Evolutionary conservation across 1,139 yeast genomes (phyloP).

Genomic region (Diutina scorzettiae): DNA sequence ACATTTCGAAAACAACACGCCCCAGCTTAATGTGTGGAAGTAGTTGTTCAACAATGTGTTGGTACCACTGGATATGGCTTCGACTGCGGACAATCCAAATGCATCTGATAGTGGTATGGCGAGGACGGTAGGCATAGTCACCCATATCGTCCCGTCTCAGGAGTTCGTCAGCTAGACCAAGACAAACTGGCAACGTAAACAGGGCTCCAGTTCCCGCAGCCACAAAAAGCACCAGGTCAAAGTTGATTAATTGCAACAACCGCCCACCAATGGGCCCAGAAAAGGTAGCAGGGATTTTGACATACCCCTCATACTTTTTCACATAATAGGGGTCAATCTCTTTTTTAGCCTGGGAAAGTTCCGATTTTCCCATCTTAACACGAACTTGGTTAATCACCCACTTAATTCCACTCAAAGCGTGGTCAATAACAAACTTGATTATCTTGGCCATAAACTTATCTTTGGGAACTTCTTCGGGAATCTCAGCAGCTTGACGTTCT

Average conservation of each 20-base stretch:
- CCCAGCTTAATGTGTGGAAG: constrained; percentile 16
- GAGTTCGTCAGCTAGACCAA: constrained; percentile 21
- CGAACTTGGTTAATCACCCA: background rate
- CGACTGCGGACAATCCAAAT: constrained; percentile 23
- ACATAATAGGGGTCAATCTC: constrained; percentile 6
- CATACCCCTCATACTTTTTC: constrained; percentile 7
- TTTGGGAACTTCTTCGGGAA: background rate
- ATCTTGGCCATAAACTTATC: background rate
- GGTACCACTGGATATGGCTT: constrained; percentile 25
- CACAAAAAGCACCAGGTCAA: constrained; percentile 29
- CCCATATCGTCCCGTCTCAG: constrained; percentile 15
- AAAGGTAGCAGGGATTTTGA: constrained; percentile 21
- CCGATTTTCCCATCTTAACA: background rate
- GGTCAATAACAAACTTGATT: background rate
- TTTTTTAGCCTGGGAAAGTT: background rate
- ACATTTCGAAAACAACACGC: constrained; percentile 15
- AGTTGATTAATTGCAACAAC: constrained; percentile 28
- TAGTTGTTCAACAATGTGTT: constrained; percentile 20
- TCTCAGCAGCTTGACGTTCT: constrained; percentile 10
- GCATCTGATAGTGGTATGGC: constrained; percentile 16
- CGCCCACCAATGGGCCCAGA: constrained; percentile 36
- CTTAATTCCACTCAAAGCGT: background rate
- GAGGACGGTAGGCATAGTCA: constrained; percentile 26
- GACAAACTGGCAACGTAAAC: constrained; percentile 33
- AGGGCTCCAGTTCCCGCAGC: constrained; percentile 38